A percentile compares a stretch with the other conserved stretches of the same genome.
Evolutionary conservation across 768 basidiomycete species (phyloP).

Genomic region (Suillus decipiens): DNA sequence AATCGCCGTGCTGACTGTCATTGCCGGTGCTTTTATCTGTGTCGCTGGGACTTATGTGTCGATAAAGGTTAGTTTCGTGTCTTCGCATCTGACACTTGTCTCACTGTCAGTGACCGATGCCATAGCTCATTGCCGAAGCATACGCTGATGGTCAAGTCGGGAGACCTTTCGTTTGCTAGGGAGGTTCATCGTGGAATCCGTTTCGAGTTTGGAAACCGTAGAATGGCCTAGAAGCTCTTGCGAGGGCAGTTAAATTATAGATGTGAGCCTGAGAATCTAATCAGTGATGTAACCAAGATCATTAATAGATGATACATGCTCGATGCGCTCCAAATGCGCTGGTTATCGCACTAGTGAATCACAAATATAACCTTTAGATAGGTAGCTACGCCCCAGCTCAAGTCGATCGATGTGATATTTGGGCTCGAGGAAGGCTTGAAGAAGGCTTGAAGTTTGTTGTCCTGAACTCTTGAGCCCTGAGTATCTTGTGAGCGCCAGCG

Average conservation of each 20-base stretch:
- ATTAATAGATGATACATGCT: not conserved
- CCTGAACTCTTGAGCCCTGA: too few relatives aligned
- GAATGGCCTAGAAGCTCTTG: not conserved
- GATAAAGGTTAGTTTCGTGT: conserved; percentile 41
- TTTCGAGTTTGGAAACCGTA: not conserved
- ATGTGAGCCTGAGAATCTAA: not conserved
- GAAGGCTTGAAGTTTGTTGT: not conserved
- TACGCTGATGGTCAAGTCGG: conserved; percentile 44
- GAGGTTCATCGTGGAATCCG: not conserved
- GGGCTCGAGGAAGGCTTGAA: not conserved
- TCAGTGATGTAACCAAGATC: not conserved
- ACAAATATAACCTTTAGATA: not conserved
- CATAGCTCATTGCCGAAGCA: conserved; percentile 48
- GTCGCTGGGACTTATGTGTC: conserved; percentile 54
- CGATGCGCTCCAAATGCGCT: not conserved
- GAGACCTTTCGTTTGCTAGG: conserved; percentile 47
- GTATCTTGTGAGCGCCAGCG: not conserved
- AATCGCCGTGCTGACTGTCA: conserved; percentile 44
- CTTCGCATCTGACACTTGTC: conserved; percentile 1
- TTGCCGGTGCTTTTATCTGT: conserved; percentile 54
- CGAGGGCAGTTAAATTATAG: not conserved
- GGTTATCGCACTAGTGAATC: not conserved
- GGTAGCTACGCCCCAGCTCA: not conserved
- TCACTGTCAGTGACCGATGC: conserved; percentile 7
- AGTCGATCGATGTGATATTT: not conserved